Conservation (phyloP, 768 basidiomycete species). For the Hygrophoropsis aurantiaca region DNA sequence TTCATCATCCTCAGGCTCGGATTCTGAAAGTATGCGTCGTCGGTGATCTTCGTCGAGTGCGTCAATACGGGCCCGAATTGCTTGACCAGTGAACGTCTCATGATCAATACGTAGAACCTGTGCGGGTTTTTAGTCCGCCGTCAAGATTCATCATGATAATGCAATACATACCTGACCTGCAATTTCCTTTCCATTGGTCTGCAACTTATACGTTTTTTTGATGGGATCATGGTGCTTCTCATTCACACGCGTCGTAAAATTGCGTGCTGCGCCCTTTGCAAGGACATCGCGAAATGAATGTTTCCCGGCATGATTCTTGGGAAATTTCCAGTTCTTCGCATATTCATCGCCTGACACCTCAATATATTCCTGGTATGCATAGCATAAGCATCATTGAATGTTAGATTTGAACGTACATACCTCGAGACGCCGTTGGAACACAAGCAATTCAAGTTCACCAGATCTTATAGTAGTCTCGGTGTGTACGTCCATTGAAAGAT, state of each 20-base stretch:
- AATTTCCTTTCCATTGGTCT: slow-evolving; percentile 34
- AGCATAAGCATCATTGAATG: slow-evolving; percentile 1
- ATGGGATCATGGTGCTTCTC: slow-evolving; percentile 28
- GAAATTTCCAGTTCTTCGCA: slow-evolving; percentile 31
- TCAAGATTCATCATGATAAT: background rate
- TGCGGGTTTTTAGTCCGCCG: slow-evolving; percentile 4
- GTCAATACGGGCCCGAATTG: slow-evolving; percentile 2
- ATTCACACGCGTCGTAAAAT: slow-evolving; percentile 31
- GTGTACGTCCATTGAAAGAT: slow-evolving; percentile 29
- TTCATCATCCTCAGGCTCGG: background rate
- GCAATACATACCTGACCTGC: slow-evolving; percentile 24
- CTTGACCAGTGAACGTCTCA: slow-evolving; percentile 2
- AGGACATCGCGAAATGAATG: slow-evolving; percentile 32
- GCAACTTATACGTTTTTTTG: slow-evolving; percentile 21
- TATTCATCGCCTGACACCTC: slow-evolving; percentile 8
- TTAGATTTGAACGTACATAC: slow-evolving; percentile 23
- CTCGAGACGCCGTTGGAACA: slow-evolving; percentile 18
- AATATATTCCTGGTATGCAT: slow-evolving; percentile 9
- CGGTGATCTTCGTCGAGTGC: background rate
- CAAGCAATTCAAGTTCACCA: slow-evolving; percentile 14
- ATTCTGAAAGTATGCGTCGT: background rate
- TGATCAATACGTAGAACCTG: slow-evolving; percentile 15
- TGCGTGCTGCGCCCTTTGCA: slow-evolving; percentile 26
- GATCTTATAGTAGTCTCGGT: slow-evolving; percentile 23
- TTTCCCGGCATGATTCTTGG: slow-evolving; percentile 28